Evolutionary conservation across 768 basidiomycete species (phyloP).

Genomic region (Termitomyces sp.): DNA sequence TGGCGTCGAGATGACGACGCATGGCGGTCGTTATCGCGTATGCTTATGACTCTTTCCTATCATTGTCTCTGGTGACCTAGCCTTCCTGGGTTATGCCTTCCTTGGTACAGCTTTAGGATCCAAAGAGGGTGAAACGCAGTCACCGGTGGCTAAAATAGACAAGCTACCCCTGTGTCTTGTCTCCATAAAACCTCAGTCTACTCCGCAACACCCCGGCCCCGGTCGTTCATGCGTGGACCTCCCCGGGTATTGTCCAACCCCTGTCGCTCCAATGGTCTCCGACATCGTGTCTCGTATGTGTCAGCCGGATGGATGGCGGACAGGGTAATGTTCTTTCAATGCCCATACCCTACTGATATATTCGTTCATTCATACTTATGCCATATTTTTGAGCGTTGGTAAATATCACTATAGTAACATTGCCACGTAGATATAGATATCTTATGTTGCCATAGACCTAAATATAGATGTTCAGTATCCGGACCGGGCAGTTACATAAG

Average conservation of each 20-base stretch:
- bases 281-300: background rate
- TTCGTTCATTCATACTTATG: background rate
- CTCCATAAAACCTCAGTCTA: background rate
- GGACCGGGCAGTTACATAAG: conserved; percentile 1
- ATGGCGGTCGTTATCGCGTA: too few species aligned
- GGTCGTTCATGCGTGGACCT: too few species aligned
- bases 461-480: background rate
- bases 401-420: too few species aligned
- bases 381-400: too few species aligned
- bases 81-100: conserved; percentile 45
- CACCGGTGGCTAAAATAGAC: conserved; percentile 17
- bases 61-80: conserved; percentile 29
- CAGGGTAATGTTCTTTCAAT: too few species aligned
- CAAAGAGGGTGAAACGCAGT: conserved; percentile 36
- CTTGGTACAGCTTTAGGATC: too few species aligned
- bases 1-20: conserved; percentile 18
- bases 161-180: background rate
- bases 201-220: background rate
- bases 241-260: too few species aligned
- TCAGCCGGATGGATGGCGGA: conserved; percentile 4
- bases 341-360: background rate
- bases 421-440: too few species aligned
- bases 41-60: too few species aligned
- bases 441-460: too few species aligned
- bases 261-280: background rate